phyloP scores from a whole-genome alignment of 441 rosid genomes.

The Pelargonium myrrhifolium region DNA sequence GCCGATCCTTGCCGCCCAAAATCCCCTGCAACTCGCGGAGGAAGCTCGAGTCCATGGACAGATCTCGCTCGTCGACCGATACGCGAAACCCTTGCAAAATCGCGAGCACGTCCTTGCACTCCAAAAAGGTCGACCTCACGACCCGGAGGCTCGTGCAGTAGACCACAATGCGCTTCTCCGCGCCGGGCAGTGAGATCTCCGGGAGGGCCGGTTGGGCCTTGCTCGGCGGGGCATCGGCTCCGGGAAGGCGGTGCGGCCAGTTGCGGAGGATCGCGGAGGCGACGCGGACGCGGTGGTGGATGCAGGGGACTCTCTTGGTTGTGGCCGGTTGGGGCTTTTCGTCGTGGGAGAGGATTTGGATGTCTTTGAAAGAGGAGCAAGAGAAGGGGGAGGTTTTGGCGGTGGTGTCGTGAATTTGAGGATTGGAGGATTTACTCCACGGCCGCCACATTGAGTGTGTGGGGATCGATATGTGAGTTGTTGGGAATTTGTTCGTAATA shows the following conservation, averaged over 20 bases:
- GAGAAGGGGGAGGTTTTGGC: slow-evolving; percentile 26
- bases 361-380: slow-evolving; percentile 51
- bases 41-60: slow-evolving; percentile 52
- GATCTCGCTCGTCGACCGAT: slow-evolving; percentile 60
- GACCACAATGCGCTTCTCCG: slow-evolving; percentile 48
- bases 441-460: slow-evolving; percentile 69
- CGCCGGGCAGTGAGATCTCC: slow-evolving; percentile 37
- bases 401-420: slow-evolving; percentile 37
- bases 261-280: slow-evolving; percentile 33
- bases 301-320: slow-evolving; percentile 20
- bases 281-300: slow-evolving; percentile 43
- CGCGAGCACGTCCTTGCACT: slow-evolving; percentile 43
- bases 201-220: slow-evolving; percentile 14
- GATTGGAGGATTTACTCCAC: slow-evolving; percentile 43
- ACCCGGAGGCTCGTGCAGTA: slow-evolving; percentile 63
- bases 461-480: too few species aligned
- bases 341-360: slow-evolving; percentile 40
- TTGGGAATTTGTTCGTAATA: not conserved
- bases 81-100: slow-evolving; percentile 53
- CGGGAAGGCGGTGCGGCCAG: slow-evolving; percentile 16
- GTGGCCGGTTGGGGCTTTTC: slow-evolving; percentile 16
- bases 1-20: slow-evolving; percentile 22
- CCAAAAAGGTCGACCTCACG: slow-evolving; percentile 46
- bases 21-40: slow-evolving; percentile 42
- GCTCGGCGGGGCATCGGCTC: not conserved